phyloP scores from a whole-genome alignment of 495 filamentous ascomycete species.

The Aspergillus kassunensis region DNA sequence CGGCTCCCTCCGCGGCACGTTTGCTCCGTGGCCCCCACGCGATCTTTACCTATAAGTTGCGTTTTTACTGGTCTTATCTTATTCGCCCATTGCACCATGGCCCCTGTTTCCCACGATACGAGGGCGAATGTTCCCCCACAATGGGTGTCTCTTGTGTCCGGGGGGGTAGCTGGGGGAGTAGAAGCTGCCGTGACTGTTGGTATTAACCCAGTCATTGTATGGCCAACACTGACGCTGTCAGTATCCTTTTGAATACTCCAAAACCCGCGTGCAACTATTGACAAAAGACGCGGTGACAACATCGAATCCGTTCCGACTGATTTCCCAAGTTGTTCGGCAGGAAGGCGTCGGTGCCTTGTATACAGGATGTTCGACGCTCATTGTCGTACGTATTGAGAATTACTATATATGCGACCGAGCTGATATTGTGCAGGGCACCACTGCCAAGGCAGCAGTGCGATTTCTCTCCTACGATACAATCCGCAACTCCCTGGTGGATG shows the following conservation, averaged over 20 bases:
- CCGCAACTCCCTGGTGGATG: conserved; percentile 56
- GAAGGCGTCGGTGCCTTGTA: conserved; percentile 55
- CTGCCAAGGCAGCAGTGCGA: conserved; percentile 64
- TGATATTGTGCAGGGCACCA: conserved; percentile 40
- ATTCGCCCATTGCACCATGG: too few species aligned
- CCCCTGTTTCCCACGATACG: too few species aligned
- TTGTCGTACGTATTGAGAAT: too few species aligned
- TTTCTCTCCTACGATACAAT: conserved; percentile 65
- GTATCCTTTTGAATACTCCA: conserved; percentile 68
- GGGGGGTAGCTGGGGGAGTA: conserved; percentile 53
- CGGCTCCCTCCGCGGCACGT: too few species aligned
- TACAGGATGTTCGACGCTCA: conserved; percentile 59
- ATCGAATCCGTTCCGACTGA: conserved; percentile 52
- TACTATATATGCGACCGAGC: too few species aligned
- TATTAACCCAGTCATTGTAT: not conserved
- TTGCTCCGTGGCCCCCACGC: too few species aligned
- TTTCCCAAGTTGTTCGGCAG: conserved; percentile 42
- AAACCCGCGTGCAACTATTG: conserved; percentile 59
- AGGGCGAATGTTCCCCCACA: conserved; percentile 13
- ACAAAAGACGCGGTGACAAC: conserved; percentile 30
- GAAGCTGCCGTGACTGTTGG: conserved; percentile 49
- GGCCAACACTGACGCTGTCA: conserved; percentile 15
- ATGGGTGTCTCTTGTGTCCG: conserved; percentile 47
- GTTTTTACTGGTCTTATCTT: too few species aligned
- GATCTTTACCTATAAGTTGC: too few species aligned